These are phyloP conservation scores for Pseudozyma thailandica DNA, from an alignment of 1,284 basidiomycete genomes.

Conservation along the genomic window DNA sequence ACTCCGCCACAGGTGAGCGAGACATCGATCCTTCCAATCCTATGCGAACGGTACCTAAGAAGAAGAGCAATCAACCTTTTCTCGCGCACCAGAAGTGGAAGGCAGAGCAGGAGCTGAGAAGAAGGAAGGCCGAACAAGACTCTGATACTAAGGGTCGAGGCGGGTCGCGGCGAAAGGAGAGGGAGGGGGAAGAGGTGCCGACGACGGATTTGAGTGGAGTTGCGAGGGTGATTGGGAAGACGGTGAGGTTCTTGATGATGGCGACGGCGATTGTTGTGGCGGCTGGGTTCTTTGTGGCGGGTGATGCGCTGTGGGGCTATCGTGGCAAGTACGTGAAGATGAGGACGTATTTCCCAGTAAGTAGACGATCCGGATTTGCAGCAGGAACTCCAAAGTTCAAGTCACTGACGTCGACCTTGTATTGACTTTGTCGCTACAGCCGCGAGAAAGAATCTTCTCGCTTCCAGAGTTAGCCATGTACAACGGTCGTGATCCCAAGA, in stretches of 20 bases:
- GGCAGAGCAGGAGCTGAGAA: conserved; percentile 49
- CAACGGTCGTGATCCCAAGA: conserved; percentile 78
- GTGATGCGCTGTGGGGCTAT: conserved; percentile 65
- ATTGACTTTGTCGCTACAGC: conserved; percentile 14
- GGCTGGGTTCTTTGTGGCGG: conserved; percentile 53
- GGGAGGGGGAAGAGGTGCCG: conserved; percentile 10
- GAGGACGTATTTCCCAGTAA: conserved; percentile 61
- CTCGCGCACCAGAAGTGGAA: conserved; percentile 62
- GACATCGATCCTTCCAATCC: conserved; percentile 63
- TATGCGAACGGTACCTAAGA: conserved; percentile 55
- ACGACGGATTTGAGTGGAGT: conserved; percentile 31
- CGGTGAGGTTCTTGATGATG: conserved; percentile 35
- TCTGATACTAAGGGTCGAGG: conserved; percentile 18
- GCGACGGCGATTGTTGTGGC: conserved; percentile 34
- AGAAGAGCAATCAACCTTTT: conserved; percentile 62
- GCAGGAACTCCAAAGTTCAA: too few relatives aligned
- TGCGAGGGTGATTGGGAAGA: conserved; percentile 12
- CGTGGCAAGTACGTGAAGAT: conserved; percentile 60
- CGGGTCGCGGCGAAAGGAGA: conserved; percentile 7
- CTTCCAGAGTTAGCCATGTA: conserved; percentile 77
- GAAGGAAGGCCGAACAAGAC: conserved; percentile 39
- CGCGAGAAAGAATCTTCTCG: conserved; percentile 76
- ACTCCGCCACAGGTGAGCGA: conserved; percentile 44
- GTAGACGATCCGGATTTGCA: too few relatives aligned
- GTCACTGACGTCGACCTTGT: background rate